Conservation (phyloP, 805 yeast genomes). For the Kregervanrija delftensis region DNA sequence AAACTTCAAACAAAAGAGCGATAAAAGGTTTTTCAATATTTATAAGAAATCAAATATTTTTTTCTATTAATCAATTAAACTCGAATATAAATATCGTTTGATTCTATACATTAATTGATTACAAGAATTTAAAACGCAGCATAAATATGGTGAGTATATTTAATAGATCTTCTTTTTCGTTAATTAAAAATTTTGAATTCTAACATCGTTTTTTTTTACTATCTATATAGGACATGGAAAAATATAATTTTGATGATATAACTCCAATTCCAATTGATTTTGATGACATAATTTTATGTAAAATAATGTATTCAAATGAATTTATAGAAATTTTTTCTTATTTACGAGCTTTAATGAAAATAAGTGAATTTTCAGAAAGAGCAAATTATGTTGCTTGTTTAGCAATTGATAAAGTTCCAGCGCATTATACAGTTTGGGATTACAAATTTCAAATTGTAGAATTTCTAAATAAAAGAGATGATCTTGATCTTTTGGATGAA, state of each 20-base stretch:
- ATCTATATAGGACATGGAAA: background rate
- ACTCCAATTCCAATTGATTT: conserved; percentile 8
- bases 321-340: conserved; percentile 57
- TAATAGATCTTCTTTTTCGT: no score
- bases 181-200: no score
- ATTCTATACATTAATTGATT: no score
- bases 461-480: conserved; percentile 21
- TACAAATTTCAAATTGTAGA: conserved; percentile 51
- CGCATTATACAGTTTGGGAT: conserved; percentile 89
- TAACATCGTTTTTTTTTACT: background rate
- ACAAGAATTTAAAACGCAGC: no score
- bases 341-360: conserved; percentile 50
- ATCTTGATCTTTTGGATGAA: conserved; percentile 40
- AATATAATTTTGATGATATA: conserved; percentile 12
- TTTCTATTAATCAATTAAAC: no score
- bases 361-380: conserved; percentile 60
- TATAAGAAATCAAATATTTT: no score
- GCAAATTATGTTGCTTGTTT: conserved; percentile 60
- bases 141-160: no score
- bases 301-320: conserved; percentile 65
- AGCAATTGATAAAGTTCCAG: conserved; percentile 67
- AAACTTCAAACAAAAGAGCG: no score
- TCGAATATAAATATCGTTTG: no score
- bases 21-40: no score
- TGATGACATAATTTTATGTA: conserved; percentile 36